Percentiles rank a stretch among this genome's conserved stretches.
Evolutionary conservation across 2,329 filamentous ascomycete species (phyloP).

Genomic region (Stachybotrys echinatus): DNA sequence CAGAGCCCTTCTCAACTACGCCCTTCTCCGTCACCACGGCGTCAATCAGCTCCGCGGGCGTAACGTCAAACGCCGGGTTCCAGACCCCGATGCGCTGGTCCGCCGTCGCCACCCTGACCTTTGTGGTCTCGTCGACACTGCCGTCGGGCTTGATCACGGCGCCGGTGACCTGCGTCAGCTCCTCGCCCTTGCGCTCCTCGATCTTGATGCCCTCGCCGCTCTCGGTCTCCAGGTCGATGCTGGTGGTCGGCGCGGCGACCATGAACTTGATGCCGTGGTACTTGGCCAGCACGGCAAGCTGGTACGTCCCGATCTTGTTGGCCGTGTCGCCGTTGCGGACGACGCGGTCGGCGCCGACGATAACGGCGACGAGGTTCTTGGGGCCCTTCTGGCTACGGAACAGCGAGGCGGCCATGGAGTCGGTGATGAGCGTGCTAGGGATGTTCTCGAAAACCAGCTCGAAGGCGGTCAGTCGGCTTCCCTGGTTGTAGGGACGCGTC

Average conservation of each 20-base stretch:
- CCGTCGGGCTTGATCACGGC: constrained; percentile 62
- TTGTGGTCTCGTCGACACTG: constrained; percentile 54
- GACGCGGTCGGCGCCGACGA: constrained; percentile 92
- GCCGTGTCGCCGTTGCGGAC: constrained; percentile 96
- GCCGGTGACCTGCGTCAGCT: constrained; percentile 81
- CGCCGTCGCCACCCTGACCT: constrained; percentile 74
- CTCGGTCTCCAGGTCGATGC: constrained; percentile 78
- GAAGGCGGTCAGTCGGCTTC: constrained; percentile 88
- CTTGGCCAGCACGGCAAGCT: constrained; percentile 81
- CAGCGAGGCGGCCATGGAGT: constrained; percentile 92
- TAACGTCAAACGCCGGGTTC: constrained; percentile 97
- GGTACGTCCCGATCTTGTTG: constrained; percentile 97
- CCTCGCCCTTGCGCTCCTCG: constrained; percentile 75
- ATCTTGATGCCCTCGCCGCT: constrained; percentile 80
- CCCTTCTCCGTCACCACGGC: constrained; percentile 91
- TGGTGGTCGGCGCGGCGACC: constrained; percentile 90
- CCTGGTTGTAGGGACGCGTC: constrained; percentile 96
- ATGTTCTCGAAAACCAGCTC: constrained; percentile 94
- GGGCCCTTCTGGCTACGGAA: constrained; percentile 58
- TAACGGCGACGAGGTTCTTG: constrained; percentile 74
- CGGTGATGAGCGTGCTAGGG: constrained; percentile 85
- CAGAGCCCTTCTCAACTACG: constrained; percentile 69
- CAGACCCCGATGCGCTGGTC: constrained; percentile 76
- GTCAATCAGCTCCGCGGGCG: constrained; percentile 82
- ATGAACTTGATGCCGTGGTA: constrained; percentile 91